Base-by-base conservation (phyloP, 805 yeast genomes). In the Clavispora santaluciae region DNA sequence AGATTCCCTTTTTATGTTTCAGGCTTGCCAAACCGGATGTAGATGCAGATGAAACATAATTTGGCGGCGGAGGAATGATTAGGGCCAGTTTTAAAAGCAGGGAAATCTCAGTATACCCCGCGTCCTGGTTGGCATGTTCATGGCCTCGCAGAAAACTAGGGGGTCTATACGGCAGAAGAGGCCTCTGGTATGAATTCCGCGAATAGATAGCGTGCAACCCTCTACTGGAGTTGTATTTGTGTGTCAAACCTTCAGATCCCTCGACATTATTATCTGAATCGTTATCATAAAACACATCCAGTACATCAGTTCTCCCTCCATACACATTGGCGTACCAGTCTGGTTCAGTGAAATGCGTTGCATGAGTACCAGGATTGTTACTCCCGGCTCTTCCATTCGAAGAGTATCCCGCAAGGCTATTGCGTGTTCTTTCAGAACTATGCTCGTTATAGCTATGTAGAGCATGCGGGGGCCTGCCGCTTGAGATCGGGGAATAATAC, bases 311-410 rank as follows among this genome's bases (percentile, higher is more conserved):
- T 39, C 16, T 10, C 15, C 20, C 20, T n/a, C 31, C 10, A 16
- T 28, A 20, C n/a, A 28, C 31, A 43, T 58, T 57, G 15, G 62
- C 57, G 51, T 66, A 66, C 73, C 72, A 67, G 40, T 63, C 68
- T 1, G 70, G 70, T 35, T 62, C 61, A 39, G 58, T 62, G 48
- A 64, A 64, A 36, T 57, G 60, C 13, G 16, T 5, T 4, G 33
- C 33, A 8, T 18, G 12, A 10, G 6, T 33, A 10, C 22, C 24
- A 8, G 40, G 9, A 13, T 16, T 28, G 3, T n/a, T 9, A 6
- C 16, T 25, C 16, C 6, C 29, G 6, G 29, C 16, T 25, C 16
- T 23, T 11, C 26, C 29, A 13, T 25, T 25, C 15, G 16, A 16
- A n/a, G 5, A 25, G 15, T 13, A 25, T 15, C 16, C 13, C 20